These are phyloP conservation scores for Kazachstania viticola DNA, from an alignment of 805 yeast species.

Conservation along the genomic window DNA sequence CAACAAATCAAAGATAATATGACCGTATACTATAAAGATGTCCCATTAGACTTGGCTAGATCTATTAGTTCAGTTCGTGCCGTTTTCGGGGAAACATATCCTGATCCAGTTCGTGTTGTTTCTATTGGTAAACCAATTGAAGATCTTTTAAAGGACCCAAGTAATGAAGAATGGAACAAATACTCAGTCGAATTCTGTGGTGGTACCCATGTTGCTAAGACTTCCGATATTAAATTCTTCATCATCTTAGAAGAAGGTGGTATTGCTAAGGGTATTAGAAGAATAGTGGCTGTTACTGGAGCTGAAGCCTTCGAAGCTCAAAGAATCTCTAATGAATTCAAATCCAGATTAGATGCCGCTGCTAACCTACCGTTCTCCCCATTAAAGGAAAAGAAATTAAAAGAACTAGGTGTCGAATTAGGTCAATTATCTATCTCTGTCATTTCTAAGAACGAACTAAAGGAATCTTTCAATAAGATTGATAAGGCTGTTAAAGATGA, in stretches of 20 bases:
- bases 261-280: slow-evolving; percentile 96
- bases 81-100: slow-evolving; percentile 97
- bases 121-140: slow-evolving; percentile 88
- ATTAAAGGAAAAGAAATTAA: slow-evolving; percentile 68
- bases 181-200: slow-evolving; percentile 95
- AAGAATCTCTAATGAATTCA: slow-evolving; percentile 66
- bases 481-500: slow-evolving; percentile 87
- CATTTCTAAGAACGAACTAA: slow-evolving; percentile 63
- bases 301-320: slow-evolving; percentile 84
- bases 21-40: slow-evolving; percentile 74
- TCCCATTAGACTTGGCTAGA: slow-evolving; percentile 60
- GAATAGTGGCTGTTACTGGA: slow-evolving; percentile 96
- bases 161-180: slow-evolving; percentile 61
- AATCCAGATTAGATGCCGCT: slow-evolving; percentile 44
- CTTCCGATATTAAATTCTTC: slow-evolving; percentile 86
- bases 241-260: slow-evolving; percentile 91
- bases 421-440: slow-evolving; percentile 78
- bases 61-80: slow-evolving; percentile 83
- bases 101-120: slow-evolving; percentile 97
- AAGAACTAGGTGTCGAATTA: slow-evolving; percentile 73
- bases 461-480: slow-evolving; percentile 59
- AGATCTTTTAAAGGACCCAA: slow-evolving; percentile 61
- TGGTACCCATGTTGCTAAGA: slow-evolving; percentile 92
- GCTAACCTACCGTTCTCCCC: slow-evolving; percentile 60
- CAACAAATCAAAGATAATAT: slow-evolving; percentile 59